Evolutionary conservation across 179 eudicot species (phyloP).

Genomic region (Spinacia oleracea): DNA sequence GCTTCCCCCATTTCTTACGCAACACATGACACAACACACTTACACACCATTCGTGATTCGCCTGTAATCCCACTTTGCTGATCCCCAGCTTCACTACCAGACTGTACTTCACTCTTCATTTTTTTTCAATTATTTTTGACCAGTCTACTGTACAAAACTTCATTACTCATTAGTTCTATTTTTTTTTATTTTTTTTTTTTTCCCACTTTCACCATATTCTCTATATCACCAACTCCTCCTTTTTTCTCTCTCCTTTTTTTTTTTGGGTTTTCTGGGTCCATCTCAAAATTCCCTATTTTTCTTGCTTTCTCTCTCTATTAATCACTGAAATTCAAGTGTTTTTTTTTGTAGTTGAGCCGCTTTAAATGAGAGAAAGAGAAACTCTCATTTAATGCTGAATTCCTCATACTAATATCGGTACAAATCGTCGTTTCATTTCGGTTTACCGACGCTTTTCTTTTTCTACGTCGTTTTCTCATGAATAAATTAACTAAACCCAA

Average conservation of each 20-base stretch:
- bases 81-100: not conserved
- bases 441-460: slow-evolving; percentile 17
- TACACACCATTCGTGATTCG: too few relatives aligned
- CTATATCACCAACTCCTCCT: not conserved
- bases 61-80: not conserved
- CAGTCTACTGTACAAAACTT: not conserved
- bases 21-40: not conserved
- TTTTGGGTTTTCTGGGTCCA: slow-evolving; percentile 24
- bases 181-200: not conserved
- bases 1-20: not conserved
- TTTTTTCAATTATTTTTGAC: not conserved
- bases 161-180: not conserved
- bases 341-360: not conserved
- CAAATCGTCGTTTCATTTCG: not conserved
- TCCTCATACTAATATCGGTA: not conserved
- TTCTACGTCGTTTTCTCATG: slow-evolving; percentile 4
- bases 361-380: not conserved
- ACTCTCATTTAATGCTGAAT: slow-evolving; percentile 6
- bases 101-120: not conserved
- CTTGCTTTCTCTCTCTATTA: not conserved
- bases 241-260: too few relatives aligned
- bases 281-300: not conserved
- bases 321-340: not conserved
- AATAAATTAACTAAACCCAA: not conserved
- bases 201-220: not conserved